These are phyloP conservation scores for Pichia sp. DNA, from an alignment of 1,139 yeast species.

Conservation along the genomic window DNA sequence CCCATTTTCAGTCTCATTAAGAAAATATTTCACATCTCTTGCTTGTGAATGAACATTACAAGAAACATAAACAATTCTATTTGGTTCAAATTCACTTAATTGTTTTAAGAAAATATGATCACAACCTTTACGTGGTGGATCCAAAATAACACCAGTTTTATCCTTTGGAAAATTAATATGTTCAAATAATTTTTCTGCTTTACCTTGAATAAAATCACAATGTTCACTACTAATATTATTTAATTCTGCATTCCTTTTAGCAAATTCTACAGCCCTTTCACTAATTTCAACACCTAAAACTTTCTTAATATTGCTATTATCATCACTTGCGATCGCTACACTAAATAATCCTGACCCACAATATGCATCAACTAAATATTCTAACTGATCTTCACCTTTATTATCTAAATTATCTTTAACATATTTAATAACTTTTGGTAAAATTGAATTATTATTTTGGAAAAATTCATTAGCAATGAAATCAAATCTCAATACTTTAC, in stretches of 20 bases:
- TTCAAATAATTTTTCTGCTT: conserved; percentile 84
- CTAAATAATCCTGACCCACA: conserved; percentile 96
- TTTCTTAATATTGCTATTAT: conserved; percentile 53
- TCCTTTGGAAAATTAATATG: conserved; percentile 66
- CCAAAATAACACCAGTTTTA: conserved; percentile 82
- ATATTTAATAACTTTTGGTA: conserved; percentile 74
- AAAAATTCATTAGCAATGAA: conserved; percentile 93
- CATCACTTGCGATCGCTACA: conserved; percentile 58
- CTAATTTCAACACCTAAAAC: conserved; percentile 94
- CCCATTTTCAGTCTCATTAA: conserved; percentile 62
- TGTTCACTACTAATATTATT: conserved; percentile 56
- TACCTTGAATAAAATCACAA: conserved; percentile 81
- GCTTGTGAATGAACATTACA: conserved; percentile 98
- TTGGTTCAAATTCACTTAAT: conserved; percentile 74
- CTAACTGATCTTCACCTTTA: conserved; percentile 39
- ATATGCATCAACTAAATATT: conserved; percentile 86
- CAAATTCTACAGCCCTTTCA: conserved; percentile 85
- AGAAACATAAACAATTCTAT: conserved; percentile 82
- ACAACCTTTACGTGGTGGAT: conserved; percentile 97
- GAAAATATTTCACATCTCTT: conserved; percentile 79
- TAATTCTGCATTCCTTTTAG: conserved; percentile 68
- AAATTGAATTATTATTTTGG: conserved; percentile 89
- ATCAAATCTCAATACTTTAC: conserved; percentile 58
- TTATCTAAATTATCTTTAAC: conserved; percentile 59
- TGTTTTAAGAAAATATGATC: conserved; percentile 83